Conservation (phyloP, 1,284 basidiomycete species). For the Cerioporus squamosus region DNA sequence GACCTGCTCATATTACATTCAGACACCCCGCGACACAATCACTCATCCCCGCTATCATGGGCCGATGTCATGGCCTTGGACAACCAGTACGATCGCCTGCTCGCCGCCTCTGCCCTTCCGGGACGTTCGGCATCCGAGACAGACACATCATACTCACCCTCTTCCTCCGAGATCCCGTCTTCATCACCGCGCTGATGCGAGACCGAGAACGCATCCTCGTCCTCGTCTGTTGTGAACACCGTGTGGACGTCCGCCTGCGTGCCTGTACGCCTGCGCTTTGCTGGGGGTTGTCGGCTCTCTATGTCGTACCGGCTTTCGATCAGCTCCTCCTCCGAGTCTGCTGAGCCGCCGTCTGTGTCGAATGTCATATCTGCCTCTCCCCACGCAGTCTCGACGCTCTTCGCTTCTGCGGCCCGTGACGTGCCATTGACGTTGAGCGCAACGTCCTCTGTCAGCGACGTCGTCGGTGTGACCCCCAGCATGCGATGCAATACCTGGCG, state of each 20-base stretch:
- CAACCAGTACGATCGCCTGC: slow-evolving; percentile 49
- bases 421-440: slow-evolving; percentile 12
- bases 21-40: slow-evolving; percentile 4
- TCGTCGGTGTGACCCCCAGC: slow-evolving; percentile 51
- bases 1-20: neutral
- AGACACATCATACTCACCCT: slow-evolving; percentile 37
- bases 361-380: slow-evolving; percentile 46
- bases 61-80: slow-evolving; percentile 40
- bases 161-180: slow-evolving; percentile 34
- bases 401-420: slow-evolving; percentile 24
- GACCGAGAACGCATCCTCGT: slow-evolving; percentile 33
- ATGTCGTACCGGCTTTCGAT: slow-evolving; percentile 61
- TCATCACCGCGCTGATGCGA: slow-evolving; percentile 25
- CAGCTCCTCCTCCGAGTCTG: slow-evolving; percentile 34
- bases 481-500: slow-evolving; percentile 62
- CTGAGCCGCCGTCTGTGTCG: slow-evolving; percentile 29
- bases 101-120: slow-evolving; percentile 20
- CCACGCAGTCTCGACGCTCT: slow-evolving; percentile 42
- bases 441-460: slow-evolving; percentile 20
- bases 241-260: slow-evolving; percentile 38
- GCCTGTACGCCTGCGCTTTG: slow-evolving; percentile 48
- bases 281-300: slow-evolving; percentile 44
- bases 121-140: slow-evolving; percentile 14
- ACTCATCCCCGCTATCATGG: slow-evolving; percentile 15
- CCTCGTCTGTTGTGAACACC: slow-evolving; percentile 53